Conservation (phyloP, 202 grass and related monocot genomes). For the Eragrostis tef region DNA sequence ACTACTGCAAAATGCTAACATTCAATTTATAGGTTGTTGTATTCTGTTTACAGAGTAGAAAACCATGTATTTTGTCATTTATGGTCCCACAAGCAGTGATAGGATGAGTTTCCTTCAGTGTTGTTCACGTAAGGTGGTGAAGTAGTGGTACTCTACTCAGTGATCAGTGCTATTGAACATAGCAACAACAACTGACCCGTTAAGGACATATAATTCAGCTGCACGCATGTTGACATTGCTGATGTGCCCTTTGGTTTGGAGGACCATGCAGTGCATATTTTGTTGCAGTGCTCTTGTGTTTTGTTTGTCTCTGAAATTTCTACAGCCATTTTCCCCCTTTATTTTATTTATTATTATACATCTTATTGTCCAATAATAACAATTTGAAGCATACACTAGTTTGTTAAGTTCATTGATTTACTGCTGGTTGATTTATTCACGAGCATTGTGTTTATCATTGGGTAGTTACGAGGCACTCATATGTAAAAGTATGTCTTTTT, state of each 20-base stretch:
- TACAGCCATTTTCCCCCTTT: not conserved
- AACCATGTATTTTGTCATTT: not conserved
- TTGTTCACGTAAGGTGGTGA: not conserved
- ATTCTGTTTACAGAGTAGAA: not conserved
- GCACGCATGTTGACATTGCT: not conserved
- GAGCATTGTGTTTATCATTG: slow-evolving; percentile 2
- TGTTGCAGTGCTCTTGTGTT: not conserved
- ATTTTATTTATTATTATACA: slow-evolving; percentile 3
- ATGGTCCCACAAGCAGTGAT: not conserved
- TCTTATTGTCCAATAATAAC: slow-evolving; percentile 15
- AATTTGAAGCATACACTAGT: not conserved
- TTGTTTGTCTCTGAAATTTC: not conserved
- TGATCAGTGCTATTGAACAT: not conserved
- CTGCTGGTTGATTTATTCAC: not conserved
- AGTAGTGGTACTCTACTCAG: not conserved
- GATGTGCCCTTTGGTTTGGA: slow-evolving; percentile 17
- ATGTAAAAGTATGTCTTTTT: not conserved
- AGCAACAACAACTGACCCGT: not conserved
- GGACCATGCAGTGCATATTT: not conserved
- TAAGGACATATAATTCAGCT: slow-evolving; percentile 2
- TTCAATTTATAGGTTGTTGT: not conserved
- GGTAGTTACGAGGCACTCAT: not conserved
- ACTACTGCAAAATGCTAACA: not conserved
- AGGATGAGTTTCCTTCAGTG: not conserved
- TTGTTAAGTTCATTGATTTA: not conserved